A percentile compares a stretch with the other conserved stretches of the same genome.
Evolutionary conservation across 2,329 filamentous ascomycete species (phyloP).

Genomic region (Fusarium nematophilum): DNA sequence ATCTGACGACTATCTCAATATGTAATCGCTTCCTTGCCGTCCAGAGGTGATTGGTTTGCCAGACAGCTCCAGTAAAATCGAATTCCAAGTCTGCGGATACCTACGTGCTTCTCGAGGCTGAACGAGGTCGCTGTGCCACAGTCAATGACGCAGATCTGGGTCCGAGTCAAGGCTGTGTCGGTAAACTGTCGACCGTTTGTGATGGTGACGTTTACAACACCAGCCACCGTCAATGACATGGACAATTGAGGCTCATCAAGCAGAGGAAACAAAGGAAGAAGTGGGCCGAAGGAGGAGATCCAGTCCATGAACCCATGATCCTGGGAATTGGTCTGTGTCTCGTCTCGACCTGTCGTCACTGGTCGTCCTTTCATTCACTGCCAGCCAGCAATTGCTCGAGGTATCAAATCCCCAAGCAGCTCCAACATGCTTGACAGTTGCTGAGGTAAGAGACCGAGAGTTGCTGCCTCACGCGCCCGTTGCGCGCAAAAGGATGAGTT

Average conservation of each 20-base stretch:
- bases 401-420: background rate
- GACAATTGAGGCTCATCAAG: conserved; percentile 15
- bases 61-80: conserved; percentile 5
- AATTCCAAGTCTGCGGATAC: too few relatives aligned
- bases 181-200: conserved; percentile 33
- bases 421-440: background rate
- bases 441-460: conserved; percentile 20
- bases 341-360: conserved; percentile 18
- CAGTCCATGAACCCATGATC: conserved; percentile 1
- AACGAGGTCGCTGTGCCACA: conserved; percentile 42
- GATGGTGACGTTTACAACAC: conserved; percentile 38
- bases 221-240: conserved; percentile 33
- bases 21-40: conserved; percentile 13
- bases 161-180: conserved; percentile 7
- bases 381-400: background rate
- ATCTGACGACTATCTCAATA: conserved; percentile 6
- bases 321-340: conserved; percentile 18
- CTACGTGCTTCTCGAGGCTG: conserved; percentile 13
- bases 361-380: background rate
- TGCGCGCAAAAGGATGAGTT: too few relatives aligned
- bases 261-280: conserved; percentile 19
- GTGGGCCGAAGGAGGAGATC: conserved; percentile 6
- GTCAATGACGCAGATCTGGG: conserved; percentile 29
- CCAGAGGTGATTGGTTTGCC: conserved; percentile 20
- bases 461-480: too few relatives aligned